Percentiles rank a stretch among this genome's conserved stretches.
Conservation (phyloP, 176 grass and related monocot genomes). For the Raddia distichophylla region DNA sequence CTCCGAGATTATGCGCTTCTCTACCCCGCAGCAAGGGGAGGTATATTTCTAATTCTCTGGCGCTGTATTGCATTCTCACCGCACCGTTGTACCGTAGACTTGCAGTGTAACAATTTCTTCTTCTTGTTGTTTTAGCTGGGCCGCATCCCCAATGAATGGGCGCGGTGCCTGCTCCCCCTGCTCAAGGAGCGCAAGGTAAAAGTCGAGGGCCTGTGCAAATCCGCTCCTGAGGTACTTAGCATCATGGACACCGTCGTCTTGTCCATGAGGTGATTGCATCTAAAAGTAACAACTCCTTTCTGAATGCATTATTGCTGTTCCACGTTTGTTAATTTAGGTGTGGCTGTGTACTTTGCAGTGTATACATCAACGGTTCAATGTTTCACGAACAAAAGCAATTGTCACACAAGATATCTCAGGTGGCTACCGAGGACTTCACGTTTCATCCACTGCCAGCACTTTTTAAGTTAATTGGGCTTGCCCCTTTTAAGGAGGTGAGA, state of each 20-base stretch:
- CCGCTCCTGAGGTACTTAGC: conserved; percentile 60
- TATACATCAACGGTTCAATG: conserved; percentile 78
- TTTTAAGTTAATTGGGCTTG: conserved; percentile 71
- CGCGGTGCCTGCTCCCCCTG: conserved; percentile 72
- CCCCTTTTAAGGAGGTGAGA: conserved; percentile 81
- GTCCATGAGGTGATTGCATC: conserved; percentile 57
- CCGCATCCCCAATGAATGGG: conserved; percentile 96
- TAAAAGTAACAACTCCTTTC: conserved; percentile 4
- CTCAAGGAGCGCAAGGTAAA: conserved; percentile 68
- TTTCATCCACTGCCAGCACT: conserved; percentile 70
- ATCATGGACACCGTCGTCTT: conserved; percentile 86
- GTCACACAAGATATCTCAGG: conserved; percentile 27
- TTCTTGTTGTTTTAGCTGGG: conserved; percentile 54
- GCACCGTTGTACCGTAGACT: neutral
- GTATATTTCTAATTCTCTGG: conserved; percentile 34
- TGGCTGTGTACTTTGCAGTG: conserved; percentile 50
- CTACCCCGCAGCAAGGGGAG: conserved; percentile 59
- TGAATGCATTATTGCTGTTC: neutral
- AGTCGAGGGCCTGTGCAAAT: conserved; percentile 62
- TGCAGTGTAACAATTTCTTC: neutral
- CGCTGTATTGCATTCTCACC: neutral
- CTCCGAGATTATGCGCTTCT: conserved; percentile 89
- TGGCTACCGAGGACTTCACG: conserved; percentile 56
- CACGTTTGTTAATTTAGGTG: neutral
- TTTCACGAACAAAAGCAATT: conserved; percentile 59